phyloP scores from a whole-genome alignment of 139 green algal genomes.

The Trebouxia sp. region DNA sequence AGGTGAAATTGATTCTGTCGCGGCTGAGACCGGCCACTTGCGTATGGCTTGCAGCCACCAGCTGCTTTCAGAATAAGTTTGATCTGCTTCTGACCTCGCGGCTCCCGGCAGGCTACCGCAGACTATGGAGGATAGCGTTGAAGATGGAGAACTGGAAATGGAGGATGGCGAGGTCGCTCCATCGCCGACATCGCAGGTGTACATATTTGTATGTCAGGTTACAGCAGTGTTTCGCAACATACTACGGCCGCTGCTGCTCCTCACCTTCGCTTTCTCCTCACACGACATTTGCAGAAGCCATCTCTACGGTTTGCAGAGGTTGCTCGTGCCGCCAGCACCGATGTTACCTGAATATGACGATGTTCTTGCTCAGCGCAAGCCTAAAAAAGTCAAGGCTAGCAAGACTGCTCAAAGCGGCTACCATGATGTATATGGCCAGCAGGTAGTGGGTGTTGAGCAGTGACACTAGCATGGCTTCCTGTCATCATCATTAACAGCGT shows the following conservation, averaged over 20 bases:
- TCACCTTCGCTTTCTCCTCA: too few species aligned
- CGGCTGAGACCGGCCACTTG: too few species aligned
- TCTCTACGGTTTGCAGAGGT: too few species aligned
- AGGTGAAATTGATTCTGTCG: too few species aligned
- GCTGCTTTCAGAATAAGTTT: too few species aligned
- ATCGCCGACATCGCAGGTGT: not conserved
- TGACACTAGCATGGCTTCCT: too few species aligned
- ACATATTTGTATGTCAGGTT: too few species aligned
- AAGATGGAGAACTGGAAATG: not conserved
- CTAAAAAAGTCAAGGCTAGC: not conserved
- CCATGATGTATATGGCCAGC: constrained; percentile 1
- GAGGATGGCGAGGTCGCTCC: not conserved
- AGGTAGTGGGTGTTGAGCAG: not conserved
- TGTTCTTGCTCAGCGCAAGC: not conserved
- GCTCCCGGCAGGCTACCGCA: too few species aligned
- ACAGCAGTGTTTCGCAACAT: not conserved
- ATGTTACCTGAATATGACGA: not conserved
- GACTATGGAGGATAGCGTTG: not conserved
- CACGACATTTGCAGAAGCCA: too few species aligned
- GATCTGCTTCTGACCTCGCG: too few species aligned
- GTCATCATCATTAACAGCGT: not conserved
- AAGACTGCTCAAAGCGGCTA: not conserved
- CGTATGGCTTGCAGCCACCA: too few species aligned
- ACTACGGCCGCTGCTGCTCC: too few species aligned
- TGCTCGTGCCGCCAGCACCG: not conserved